Evolutionary conservation across 345 rosid species (phyloP), one percentile per base, ranked within the genome.

Genomic region (Bruguiera parviflora): DNA sequence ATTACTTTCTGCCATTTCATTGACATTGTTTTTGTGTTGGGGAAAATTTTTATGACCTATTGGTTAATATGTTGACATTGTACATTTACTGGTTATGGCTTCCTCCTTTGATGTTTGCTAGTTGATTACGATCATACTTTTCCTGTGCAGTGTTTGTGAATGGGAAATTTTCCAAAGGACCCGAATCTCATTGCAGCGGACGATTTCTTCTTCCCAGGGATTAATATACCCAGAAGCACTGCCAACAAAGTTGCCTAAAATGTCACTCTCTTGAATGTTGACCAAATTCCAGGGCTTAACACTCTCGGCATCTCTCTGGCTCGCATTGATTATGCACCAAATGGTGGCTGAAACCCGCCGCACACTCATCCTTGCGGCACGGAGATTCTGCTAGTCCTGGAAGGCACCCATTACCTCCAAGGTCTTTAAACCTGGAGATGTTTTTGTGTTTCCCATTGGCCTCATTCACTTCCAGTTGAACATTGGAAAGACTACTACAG

Each of bases 391-490:
- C 0, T 55, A 13, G 68, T 61, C 47, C 4, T 53, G 5, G 51
- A 73, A 10, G 77, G 77, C 11, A 21, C 33, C 0, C 49, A 62
- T 15, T 62, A 67, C 2, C 68, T 57, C 51, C 57, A 73, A 62
- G 53, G 43, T 68, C 46, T 25, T 73, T 20, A 7, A 62, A 28
- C 58, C 64, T 16, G 72, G 77, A 53, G 77, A 73, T 29, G 68
- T 46, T 31, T 39, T 73, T 29, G 72, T 63, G 19, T 73, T 67
- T 27, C 77, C 77, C 27, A 2, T 61, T n/a, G 72, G 72, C 25
- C 72, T 73, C 32, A 57, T 71, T 49, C 64, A 71, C 28, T 71
- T 71, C 63, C 75, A 71, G 63, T 29, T 64, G 27, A 73, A 73
- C 25, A n/a, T 73, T 22, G 66, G 55, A 3, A 67, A 61, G 25